These are phyloP conservation scores for Lindgomyces ingoldianus DNA, from an alignment of 495 filamentous ascomycete species.

Conservation along the genomic window DNA sequence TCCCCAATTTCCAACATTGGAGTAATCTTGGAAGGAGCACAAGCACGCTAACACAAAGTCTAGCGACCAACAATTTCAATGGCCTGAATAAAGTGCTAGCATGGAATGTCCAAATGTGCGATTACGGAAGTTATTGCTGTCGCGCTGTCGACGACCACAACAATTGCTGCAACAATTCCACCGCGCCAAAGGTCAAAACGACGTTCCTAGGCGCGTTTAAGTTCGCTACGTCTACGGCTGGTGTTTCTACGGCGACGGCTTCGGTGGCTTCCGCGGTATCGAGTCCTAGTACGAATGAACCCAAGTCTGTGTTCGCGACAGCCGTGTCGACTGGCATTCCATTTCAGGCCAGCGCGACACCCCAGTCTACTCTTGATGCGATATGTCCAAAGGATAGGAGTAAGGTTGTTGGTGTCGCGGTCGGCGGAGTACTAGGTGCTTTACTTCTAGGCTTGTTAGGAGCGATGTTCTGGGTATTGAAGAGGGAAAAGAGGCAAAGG, in stretches of 20 bases:
- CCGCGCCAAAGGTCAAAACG: conserved; percentile 12
- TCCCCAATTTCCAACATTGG: background rate
- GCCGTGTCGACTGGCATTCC: conserved; percentile 5
- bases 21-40: background rate
- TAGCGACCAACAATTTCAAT: conserved; percentile 15
- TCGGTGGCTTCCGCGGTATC: background rate
- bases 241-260: background rate
- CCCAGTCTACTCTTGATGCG: background rate
- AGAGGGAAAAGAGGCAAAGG: conserved; percentile 14
- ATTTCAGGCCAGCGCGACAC: background rate
- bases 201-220: conserved; percentile 17
- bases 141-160: conserved; percentile 14
- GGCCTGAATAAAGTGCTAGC: conserved; percentile 4
- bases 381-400: conserved; percentile 12
- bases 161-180: conserved; percentile 26
- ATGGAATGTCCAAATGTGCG: conserved; percentile 30
- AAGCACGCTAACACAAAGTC: background rate
- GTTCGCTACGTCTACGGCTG: conserved; percentile 17
- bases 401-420: conserved; percentile 11
- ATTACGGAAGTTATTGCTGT: conserved; percentile 30
- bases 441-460: conserved; percentile 1
- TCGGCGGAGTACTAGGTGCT: conserved; percentile 19
- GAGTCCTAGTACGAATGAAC: background rate
- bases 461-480: conserved; percentile 8
- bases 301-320: background rate